Evolutionary conservation across 2,329 filamentous ascomycete species (phyloP).

Genomic region (Phoma sp.): DNA sequence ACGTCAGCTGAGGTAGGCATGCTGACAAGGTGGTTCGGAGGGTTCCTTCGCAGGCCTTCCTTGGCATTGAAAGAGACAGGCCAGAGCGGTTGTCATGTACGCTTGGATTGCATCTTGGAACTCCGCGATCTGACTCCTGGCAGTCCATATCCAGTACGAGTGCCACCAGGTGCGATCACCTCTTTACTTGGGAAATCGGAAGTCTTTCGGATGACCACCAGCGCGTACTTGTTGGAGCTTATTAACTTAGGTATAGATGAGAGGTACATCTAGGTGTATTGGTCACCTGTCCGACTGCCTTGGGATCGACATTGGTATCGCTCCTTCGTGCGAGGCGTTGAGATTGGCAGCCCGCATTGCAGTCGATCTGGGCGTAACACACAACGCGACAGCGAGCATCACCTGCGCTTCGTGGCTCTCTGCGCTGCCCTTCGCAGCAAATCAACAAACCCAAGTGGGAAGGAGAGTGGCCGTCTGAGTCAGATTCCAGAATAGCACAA

Average conservation of each 20-base stretch:
- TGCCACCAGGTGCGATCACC: background rate
- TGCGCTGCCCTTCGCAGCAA: no score
- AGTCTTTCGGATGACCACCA: background rate
- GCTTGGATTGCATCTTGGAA: background rate
- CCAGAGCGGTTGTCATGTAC: background rate
- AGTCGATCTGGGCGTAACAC: background rate
- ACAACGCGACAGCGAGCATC: conserved; percentile 1
- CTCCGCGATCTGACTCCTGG: background rate
- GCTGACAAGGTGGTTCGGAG: background rate
- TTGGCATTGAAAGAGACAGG: background rate
- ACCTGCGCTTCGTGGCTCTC: background rate
- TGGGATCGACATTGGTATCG: background rate
- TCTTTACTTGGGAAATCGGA: background rate
- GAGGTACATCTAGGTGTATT: background rate
- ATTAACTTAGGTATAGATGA: conserved; percentile 1
- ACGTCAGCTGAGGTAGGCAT: background rate
- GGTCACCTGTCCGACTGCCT: background rate
- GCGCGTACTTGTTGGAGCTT: background rate
- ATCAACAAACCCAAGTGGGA: background rate
- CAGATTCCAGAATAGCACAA: no score
- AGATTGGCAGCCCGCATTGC: background rate
- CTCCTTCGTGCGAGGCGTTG: background rate
- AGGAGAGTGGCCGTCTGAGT: background rate
- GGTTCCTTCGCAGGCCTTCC: background rate
- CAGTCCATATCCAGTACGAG: background rate